Evolutionary conservation across 352 stramenopile genomes (phyloP).

Genomic region (Globisporangium rhizosaccharum): DNA sequence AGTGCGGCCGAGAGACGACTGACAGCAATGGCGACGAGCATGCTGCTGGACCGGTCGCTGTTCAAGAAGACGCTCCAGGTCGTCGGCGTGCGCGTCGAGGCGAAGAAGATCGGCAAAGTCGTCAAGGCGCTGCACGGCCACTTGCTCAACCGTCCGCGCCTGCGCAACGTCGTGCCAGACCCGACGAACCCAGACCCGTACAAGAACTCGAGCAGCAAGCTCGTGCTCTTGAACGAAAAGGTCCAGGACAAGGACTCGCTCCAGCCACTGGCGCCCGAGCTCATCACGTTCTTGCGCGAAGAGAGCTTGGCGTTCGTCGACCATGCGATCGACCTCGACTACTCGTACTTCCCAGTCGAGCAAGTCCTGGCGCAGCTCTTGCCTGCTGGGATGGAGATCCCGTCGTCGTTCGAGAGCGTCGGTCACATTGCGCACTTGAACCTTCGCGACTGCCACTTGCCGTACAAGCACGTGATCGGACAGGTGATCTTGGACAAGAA

Average conservation of each 20-base stretch:
- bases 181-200: slow-evolving; percentile 50
- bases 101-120: slow-evolving; percentile 74
- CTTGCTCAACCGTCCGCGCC: slow-evolving; percentile 59
- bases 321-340: slow-evolving; percentile 71
- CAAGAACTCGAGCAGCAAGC: slow-evolving; percentile 63
- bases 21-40: slow-evolving; percentile 13
- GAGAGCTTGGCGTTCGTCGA: slow-evolving; percentile 59
- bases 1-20: neutral
- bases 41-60: slow-evolving; percentile 56
- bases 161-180: slow-evolving; percentile 75
- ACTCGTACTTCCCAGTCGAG: slow-evolving; percentile 73
- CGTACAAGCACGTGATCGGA: slow-evolving; percentile 96
- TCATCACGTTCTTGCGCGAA: slow-evolving; percentile 44
- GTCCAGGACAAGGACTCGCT: slow-evolving; percentile 53
- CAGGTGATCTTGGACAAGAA: slow-evolving; percentile 99
- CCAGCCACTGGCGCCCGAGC: slow-evolving; percentile 38
- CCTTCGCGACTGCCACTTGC: slow-evolving; percentile 90
- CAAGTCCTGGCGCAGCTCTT: slow-evolving; percentile 83
- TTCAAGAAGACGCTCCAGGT: slow-evolving; percentile 72
- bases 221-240: slow-evolving; percentile 65
- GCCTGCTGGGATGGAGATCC: slow-evolving; percentile 78
- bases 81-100: slow-evolving; percentile 66
- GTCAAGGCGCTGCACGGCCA: slow-evolving; percentile 70
- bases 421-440: slow-evolving; percentile 98
- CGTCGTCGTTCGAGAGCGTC: slow-evolving; percentile 94